These are phyloP conservation scores for Noccaea caerulescens DNA, from an alignment of 345 rosid species.

Conservation along the genomic window DNA sequence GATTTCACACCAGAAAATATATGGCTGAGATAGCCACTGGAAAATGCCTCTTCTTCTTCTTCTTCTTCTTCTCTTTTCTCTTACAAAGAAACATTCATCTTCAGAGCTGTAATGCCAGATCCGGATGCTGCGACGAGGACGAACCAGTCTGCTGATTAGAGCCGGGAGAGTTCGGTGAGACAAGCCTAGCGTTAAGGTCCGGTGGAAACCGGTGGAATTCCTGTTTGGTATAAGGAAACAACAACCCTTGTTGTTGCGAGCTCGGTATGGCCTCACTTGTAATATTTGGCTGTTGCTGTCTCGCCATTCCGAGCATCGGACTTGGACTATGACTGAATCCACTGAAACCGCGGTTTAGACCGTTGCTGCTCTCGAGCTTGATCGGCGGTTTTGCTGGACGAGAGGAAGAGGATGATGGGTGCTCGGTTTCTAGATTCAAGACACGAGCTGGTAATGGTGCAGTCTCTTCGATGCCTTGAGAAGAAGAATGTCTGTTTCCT, in stretches of 20 bases:
- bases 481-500: conserved; percentile 48
- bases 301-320: conserved; percentile 43
- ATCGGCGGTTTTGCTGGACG: conserved; percentile 39
- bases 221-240: conserved; percentile 48
- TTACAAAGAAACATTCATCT: conserved; percentile 45
- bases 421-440: conserved; percentile 50
- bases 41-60: conserved; percentile 33
- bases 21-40: conserved; percentile 42
- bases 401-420: conserved; percentile 44
- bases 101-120: conserved; percentile 89
- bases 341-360: conserved; percentile 36
- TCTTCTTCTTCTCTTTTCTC: background rate
- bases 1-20: conserved; percentile 35
- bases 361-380: conserved; percentile 35
- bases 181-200: conserved; percentile 67
- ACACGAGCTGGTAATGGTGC: conserved; percentile 42
- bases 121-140: conserved; percentile 75
- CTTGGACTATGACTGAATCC: conserved; percentile 33
- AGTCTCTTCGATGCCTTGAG: conserved; percentile 48
- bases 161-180: conserved; percentile 66
- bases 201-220: conserved; percentile 57
- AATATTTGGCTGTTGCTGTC: conserved; percentile 32
- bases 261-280: conserved; percentile 22
- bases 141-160: conserved; percentile 66
- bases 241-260: conserved; percentile 37